A percentile compares a stretch with the other conserved stretches of the same genome.
These are phyloP conservation scores for Marasmius sp. DNA, from an alignment of 1,284 basidiomycete species.

Conservation along the genomic window DNA sequence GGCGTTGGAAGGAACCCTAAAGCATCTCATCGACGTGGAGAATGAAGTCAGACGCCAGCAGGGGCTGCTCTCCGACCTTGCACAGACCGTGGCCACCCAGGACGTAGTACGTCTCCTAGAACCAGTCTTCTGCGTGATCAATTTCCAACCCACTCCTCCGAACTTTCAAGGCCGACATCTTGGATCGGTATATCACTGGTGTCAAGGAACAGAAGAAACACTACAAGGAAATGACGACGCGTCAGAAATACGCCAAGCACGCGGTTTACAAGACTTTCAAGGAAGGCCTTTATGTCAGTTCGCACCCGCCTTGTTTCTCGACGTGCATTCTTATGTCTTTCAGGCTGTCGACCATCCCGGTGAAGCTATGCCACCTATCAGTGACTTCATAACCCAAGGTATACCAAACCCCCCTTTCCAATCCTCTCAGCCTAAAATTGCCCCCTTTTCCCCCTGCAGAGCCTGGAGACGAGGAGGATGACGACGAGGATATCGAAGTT, in stretches of 20 bases:
- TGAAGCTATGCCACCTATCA: conserved; percentile 73
- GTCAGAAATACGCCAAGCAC: conserved; percentile 73
- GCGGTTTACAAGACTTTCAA: conserved; percentile 66
- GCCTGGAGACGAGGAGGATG: conserved; percentile 73
- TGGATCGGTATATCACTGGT: conserved; percentile 44
- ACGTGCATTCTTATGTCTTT: not conserved
- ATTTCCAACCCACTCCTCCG: not conserved
- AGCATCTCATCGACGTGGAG: conserved; percentile 63
- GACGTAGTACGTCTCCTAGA: conserved; percentile 49
- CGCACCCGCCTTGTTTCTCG: not conserved
- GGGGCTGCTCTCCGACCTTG: conserved; percentile 51
- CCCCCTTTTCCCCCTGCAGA: conserved; percentile 40
- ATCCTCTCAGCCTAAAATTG: not conserved
- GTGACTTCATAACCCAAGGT: conserved; percentile 72
- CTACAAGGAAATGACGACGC: conserved; percentile 61
- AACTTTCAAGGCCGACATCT: conserved; percentile 42
- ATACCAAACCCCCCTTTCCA: conserved; percentile 10
- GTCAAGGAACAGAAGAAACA: conserved; percentile 41
- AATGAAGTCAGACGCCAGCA: conserved; percentile 58
- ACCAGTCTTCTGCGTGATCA: conserved; percentile 1
- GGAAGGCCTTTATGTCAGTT: conserved; percentile 64
- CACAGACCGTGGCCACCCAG: conserved; percentile 55
- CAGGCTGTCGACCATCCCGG: conserved; percentile 72
- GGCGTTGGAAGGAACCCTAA: conserved; percentile 64
- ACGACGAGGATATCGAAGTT: conserved; percentile 78